Evolutionary conservation across 345 rosid species (phyloP).

Genomic region (Stellera chamaejasme): DNA sequence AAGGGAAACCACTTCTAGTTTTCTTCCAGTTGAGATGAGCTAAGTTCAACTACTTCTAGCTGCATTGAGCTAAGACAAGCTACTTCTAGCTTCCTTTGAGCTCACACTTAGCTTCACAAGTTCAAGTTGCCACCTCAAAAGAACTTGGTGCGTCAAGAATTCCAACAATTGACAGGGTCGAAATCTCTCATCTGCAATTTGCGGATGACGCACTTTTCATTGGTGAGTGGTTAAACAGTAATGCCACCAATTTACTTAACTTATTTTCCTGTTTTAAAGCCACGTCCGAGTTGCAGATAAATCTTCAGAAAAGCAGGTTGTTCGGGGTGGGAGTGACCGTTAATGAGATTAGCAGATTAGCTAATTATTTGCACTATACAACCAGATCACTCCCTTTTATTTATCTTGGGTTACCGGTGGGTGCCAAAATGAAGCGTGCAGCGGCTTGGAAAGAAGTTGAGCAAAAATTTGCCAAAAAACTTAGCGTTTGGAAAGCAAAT

Average conservation of each 20-base stretch:
- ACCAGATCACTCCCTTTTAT: background rate
- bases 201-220: background rate
- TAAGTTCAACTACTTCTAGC: too few relatives aligned
- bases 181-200: background rate
- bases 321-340: background rate
- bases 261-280: background rate
- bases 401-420: background rate
- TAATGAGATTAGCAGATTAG: background rate
- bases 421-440: background rate
- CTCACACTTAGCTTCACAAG: too few relatives aligned
- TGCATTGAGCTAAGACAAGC: too few relatives aligned
- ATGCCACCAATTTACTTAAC: background rate
- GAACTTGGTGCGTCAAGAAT: too few relatives aligned
- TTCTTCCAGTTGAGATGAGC: too few relatives aligned
- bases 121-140: too few relatives aligned
- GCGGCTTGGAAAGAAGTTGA: background rate
- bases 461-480: background rate
- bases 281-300: background rate
- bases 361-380: background rate
- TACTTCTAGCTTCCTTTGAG: too few relatives aligned
- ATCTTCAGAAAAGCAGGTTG: background rate
- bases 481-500: background rate
- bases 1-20: too few relatives aligned
- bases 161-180: too few relatives aligned
- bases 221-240: background rate